Conservation (phyloP, 2,329 filamentous ascomycete genomes). For the Rutstroemia sydowiana region DNA sequence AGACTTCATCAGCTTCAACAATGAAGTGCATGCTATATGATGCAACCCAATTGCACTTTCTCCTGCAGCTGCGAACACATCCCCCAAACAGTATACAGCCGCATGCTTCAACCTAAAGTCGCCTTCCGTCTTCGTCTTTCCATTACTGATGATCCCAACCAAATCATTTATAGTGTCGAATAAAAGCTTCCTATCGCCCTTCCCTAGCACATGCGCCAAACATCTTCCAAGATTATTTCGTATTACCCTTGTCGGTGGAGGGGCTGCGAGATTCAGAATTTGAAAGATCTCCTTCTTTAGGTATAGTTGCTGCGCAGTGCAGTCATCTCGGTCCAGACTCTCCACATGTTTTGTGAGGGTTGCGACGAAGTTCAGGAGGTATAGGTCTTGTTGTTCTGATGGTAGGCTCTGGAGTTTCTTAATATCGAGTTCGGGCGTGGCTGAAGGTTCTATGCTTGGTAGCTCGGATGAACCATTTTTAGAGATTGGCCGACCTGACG, state of each 20-base stretch:
- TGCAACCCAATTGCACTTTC: conserved; percentile 87
- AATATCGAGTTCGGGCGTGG: conserved; percentile 76
- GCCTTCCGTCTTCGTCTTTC: conserved; percentile 68
- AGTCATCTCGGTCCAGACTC: conserved; percentile 66
- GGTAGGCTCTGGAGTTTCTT: conserved; percentile 83
- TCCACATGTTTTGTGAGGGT: conserved; percentile 75
- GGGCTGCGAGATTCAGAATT: conserved; percentile 74
- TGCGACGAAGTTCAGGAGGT: conserved; percentile 82
- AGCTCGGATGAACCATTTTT: conserved; percentile 29
- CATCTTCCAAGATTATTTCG: conserved; percentile 83
- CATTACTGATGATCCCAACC: conserved; percentile 60
- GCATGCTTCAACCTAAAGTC: conserved; percentile 79
- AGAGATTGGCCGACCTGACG: conserved; percentile 23
- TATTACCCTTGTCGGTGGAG: conserved; percentile 79
- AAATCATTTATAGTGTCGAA: conserved; percentile 94
- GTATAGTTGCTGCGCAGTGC: conserved; percentile 81
- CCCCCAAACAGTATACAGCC: conserved; percentile 77
- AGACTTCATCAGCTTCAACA: conserved; percentile 74
- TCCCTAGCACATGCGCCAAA: conserved; percentile 72
- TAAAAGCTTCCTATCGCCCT: conserved; percentile 82
- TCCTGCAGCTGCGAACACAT: conserved; percentile 84
- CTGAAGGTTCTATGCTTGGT: conserved; percentile 33
- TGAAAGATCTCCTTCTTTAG: conserved; percentile 93
- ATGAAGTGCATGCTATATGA: conserved; percentile 60
- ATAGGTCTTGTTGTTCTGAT: conserved; percentile 91